phyloP scores from a whole-genome alignment of 2,329 filamentous ascomycete genomes.

The Tolypocladium ophioglossoides region DNA sequence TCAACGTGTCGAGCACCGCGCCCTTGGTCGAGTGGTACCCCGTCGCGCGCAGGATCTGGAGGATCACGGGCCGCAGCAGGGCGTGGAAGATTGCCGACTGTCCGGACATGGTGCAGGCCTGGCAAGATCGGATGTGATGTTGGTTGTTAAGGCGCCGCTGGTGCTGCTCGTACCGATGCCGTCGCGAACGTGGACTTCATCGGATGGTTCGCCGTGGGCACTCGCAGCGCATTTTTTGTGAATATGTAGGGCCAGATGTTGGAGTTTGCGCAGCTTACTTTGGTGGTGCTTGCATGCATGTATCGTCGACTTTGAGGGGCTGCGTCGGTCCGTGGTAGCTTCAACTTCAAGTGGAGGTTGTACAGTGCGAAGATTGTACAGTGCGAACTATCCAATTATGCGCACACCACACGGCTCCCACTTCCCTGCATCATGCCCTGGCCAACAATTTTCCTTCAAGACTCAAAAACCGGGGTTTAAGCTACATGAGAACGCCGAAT shows the following conservation, averaged over 20 bases:
- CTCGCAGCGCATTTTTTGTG: conserved; percentile 19
- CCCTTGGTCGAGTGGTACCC: conserved; percentile 79
- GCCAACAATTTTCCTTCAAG: no score
- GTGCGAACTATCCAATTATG: not conserved
- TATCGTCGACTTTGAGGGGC: not conserved
- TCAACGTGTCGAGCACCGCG: conserved; percentile 76
- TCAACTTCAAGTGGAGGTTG: not conserved
- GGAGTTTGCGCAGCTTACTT: not conserved
- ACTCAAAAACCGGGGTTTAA: no score
- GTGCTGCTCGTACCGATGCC: conserved; percentile 13
- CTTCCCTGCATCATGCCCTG: no score
- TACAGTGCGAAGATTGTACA: no score
- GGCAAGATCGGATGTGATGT: not conserved
- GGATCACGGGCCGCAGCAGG: conserved; percentile 73
- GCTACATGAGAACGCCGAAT: no score
- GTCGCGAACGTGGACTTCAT: conserved; percentile 20
- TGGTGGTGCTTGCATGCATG: no score
- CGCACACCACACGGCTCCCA: not conserved
- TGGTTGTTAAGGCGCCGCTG: not conserved
- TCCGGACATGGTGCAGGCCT: conserved; percentile 29
- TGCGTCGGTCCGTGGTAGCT: not conserved
- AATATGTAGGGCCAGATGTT: not conserved
- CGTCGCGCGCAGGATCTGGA: conserved; percentile 84
- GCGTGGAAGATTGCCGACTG: conserved; percentile 51
- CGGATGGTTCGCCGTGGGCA: conserved; percentile 10